Evolutionary conservation across 1,284 basidiomycete species (phyloP), one percentile per base, ranked within the genome.

Genomic region (Boletellus deceptivus): DNA sequence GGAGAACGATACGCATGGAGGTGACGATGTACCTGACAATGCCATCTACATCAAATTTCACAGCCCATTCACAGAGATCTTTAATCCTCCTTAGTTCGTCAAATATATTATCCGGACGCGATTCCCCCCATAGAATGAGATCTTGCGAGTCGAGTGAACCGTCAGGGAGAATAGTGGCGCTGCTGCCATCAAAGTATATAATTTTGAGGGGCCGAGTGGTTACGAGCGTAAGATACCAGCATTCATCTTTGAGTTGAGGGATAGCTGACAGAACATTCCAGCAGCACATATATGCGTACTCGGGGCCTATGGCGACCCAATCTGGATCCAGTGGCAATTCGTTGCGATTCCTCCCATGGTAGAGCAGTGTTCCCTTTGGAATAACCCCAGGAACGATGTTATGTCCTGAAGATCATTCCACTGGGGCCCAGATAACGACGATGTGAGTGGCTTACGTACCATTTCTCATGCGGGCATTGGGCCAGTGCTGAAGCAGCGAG

Each of bases 141-240:
- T 43, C 31, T 43, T 43, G 42, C 33, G 42, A 16, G 17, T 34
- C 42, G 6, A 43, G 6, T 24, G 42, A 4, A 16, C 42, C 42
- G 6, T 29, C 11, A 0, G 31, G 18, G 5, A 17, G 3, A 50
- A 73, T 72, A 0, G 63, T 68, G 2, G 72, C 70, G 39, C 70
- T 70, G 27, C 62, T 72, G 1, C 75, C 75, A 42, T 76, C 75
- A 27, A 76, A 75, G 48, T 77, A 76, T 18, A 76, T 45, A 3
- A 77, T 53, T 22, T 68, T 70, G 8, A 77, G 62, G 0, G 71
- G 60, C 5, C 73, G 64, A 7, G 63, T 67, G 6, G 71, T 55
- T 14, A 66, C 61, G 7, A 74, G 60, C 2, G 71, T 75, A 25
- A 73, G 60, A 45, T 72, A 66, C 73, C 72, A 74, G 40, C 71